Percentiles rank a stretch among this genome's conserved stretches.
Evolutionary conservation across 306 rosid species (phyloP).

Genomic region (Glycyrrhiza uralensis): DNA sequence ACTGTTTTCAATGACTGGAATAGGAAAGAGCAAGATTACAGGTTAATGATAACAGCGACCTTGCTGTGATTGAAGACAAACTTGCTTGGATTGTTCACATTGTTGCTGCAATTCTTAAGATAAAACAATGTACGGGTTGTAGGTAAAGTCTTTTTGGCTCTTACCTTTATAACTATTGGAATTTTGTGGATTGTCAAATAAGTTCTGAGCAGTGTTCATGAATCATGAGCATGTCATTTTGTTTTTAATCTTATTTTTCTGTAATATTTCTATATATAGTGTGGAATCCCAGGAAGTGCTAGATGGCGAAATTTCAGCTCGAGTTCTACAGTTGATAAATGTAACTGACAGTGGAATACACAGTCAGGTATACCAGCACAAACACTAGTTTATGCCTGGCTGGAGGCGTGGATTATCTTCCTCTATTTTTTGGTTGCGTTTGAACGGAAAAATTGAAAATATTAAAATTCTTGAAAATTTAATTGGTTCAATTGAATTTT

Average conservation of each 20-base stretch:
- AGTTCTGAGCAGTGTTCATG: not conserved
- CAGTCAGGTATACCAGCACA: conserved; percentile 65
- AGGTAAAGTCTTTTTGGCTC: conserved; percentile 53
- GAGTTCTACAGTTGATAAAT: conserved; percentile 85
- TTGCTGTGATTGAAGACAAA: conserved; percentile 79
- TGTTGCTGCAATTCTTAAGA: conserved; percentile 87
- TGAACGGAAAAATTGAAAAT: too few species aligned
- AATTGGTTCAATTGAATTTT: too few species aligned
- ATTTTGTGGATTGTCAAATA: not conserved
- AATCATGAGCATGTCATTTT: conserved; percentile 8
- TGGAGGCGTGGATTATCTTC: not conserved
- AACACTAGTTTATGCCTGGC: not conserved
- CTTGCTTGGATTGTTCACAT: conserved; percentile 99
- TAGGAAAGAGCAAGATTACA: conserved; percentile 92
- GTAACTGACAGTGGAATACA: conserved; percentile 92
- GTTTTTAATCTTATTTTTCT: conserved; percentile 16
- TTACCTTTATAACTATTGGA: conserved; percentile 10
- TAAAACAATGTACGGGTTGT: conserved; percentile 85
- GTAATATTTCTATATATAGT: conserved; percentile 46
- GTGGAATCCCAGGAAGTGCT: conserved; percentile 88
- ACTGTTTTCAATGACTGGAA: conserved; percentile 33
- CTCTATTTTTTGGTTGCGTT: too few species aligned
- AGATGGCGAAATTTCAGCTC: conserved; percentile 98
- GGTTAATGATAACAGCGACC: conserved; percentile 68
- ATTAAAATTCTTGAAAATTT: too few species aligned